Percentiles rank a stretch among this genome's conserved stretches.
Evolutionary conservation across 2,329 filamentous ascomycete species (phyloP).

Genomic region (Fusarium virguliforme): DNA sequence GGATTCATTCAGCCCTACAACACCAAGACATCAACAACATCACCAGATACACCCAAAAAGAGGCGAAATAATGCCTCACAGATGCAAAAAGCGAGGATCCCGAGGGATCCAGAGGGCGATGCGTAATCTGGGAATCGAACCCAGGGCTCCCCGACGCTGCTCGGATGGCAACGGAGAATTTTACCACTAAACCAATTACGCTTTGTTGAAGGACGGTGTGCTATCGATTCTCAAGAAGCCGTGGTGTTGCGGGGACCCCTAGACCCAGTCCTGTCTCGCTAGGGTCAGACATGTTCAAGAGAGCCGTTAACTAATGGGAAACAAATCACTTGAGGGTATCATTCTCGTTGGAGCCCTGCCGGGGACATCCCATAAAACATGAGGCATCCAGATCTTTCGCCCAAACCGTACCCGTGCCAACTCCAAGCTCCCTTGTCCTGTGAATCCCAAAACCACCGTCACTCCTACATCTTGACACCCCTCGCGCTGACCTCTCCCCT

Average conservation of each 20-base stretch:
- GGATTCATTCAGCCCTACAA: no score
- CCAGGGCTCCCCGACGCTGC: slow-evolving; percentile 16
- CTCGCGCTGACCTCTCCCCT: slow-evolving; percentile 75
- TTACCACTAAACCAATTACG: slow-evolving; percentile 37
- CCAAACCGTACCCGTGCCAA: not conserved
- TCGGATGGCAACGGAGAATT: slow-evolving; percentile 31
- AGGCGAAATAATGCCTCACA: not conserved
- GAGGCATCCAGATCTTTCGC: slow-evolving; percentile 10
- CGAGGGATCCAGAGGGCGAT: not conserved
- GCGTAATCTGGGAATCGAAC: slow-evolving; percentile 35
- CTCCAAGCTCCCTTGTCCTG: slow-evolving; percentile 7
- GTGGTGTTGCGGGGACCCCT: not conserved
- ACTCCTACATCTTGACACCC: slow-evolving; percentile 64
- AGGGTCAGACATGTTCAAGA: not conserved
- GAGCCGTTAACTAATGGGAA: not conserved
- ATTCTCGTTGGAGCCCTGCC: slow-evolving; percentile 4
- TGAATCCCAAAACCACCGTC: slow-evolving; percentile 16
- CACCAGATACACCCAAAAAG: not conserved
- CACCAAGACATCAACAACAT: no score
- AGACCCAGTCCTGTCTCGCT: not conserved
- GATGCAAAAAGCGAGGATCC: not conserved
- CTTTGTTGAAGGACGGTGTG: not conserved
- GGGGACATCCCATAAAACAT: not conserved
- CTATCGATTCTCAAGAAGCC: not conserved
- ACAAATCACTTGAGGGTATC: slow-evolving; percentile 24